Conservation (phyloP, 257 asterid species). For the Ophiorrhiza pumila region DNA sequence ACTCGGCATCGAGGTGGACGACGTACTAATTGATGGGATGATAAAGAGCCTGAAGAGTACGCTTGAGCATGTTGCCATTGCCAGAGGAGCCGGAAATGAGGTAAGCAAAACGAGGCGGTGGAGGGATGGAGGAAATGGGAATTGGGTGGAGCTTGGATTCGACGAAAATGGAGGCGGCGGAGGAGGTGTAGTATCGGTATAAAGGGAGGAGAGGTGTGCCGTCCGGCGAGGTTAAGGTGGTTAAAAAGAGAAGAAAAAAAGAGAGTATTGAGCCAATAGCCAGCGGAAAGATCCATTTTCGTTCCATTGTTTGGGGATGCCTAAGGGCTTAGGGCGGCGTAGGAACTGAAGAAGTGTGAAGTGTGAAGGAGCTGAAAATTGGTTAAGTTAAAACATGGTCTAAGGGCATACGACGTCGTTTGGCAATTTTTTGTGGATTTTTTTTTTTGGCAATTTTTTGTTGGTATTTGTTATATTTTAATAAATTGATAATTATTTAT, state of each 20-base stretch:
- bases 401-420: too few relatives aligned
- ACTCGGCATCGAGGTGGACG: conserved; percentile 88
- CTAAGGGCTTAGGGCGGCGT: too few relatives aligned
- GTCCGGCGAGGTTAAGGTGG: conserved; percentile 74
- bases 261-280: conserved; percentile 66
- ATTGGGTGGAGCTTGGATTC: conserved; percentile 74
- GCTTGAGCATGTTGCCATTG: conserved; percentile 70
- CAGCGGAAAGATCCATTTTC: conserved; percentile 85
- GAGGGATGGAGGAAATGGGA: conserved; percentile 46
- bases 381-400: too few relatives aligned
- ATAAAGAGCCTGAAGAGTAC: conserved; percentile 72
- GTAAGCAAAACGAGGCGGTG: conserved; percentile 80
- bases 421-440: too few relatives aligned
- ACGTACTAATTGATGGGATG: conserved; percentile 86
- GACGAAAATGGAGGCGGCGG: conserved; percentile 56
- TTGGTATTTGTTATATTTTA: too few relatives aligned
- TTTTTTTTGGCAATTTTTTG: too few relatives aligned
- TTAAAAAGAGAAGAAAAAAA: conserved; percentile 58
- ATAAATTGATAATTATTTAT: too few relatives aligned
- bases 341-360: too few relatives aligned
- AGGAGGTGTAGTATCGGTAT: conserved; percentile 53
- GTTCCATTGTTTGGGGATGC: conserved; percentile 64
- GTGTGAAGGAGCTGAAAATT: too few relatives aligned
- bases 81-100: conserved; percentile 85
- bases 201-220: conserved; percentile 78